Evolutionary conservation across 306 rosid genomes (phyloP), one percentile per base, ranked within the genome.

Genomic region (Trifolium subterraneum): DNA sequence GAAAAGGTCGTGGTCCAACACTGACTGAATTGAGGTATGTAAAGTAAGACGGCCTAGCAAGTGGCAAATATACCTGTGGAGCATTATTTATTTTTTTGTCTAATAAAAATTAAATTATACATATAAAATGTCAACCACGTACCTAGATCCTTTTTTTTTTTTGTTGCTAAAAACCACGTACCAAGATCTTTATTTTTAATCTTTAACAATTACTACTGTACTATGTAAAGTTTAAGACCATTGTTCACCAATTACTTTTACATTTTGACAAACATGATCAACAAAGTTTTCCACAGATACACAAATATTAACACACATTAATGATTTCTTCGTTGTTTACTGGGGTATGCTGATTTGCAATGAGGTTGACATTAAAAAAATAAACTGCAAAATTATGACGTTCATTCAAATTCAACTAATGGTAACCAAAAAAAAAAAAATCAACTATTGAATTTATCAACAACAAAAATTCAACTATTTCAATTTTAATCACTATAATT

Each of bases 1-100:
- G 50, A 65, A 18, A 44, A 39, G 45, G 56, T 23, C 55, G 8
- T 50, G 72, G 69, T 72, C 84, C 80, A 75, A 65, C 50, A 38
- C 70, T 39, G 25, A 64, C 64, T 63, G 45, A 67, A 48, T 58
- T 10, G 10, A 38, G 72, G 33, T 54, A 44, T 45, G 5, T 41
- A 68, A 60, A 62, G 12, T 68, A 74, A 47, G 60, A 56, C 36
- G 33, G 50, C 27, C 39, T 31, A 52, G 39, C 42, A 68, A 72
- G 48, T 65, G 22, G 31, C n/a, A 42, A 38, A 11, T 55, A 55
- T 55, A 55, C 33, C n/a, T 10, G 62, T 71, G 65, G 64, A 54
- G 18, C 20, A 33, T 22, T 22, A 6, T 22, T 35, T 52, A 14
- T 41, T 65, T 22, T 64, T 6, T 71, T 56, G 15, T 62, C 56